phyloP scores from a whole-genome alignment of 2,329 filamentous ascomycete genomes.

The Incumbomyces lentus region DNA sequence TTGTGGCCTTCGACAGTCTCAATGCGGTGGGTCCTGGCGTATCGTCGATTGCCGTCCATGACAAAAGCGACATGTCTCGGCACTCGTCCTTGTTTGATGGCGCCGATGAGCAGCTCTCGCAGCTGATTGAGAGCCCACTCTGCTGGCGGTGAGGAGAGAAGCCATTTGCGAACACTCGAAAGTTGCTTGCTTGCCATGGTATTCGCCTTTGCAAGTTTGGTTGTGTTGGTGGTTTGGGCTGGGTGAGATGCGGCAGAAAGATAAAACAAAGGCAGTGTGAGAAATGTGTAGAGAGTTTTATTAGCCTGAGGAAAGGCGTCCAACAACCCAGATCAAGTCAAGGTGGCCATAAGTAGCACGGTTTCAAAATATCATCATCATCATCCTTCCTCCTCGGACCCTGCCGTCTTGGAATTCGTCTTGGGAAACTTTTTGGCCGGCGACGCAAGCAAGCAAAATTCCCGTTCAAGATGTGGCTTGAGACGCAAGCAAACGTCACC shows the following conservation, averaged over 20 bases:
- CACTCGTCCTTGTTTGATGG: constrained; percentile 79
- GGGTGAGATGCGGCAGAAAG: too few species aligned
- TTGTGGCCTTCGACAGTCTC: constrained; percentile 96
- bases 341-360: too few species aligned
- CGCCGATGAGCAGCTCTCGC: constrained; percentile 76
- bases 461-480: constrained; percentile 5
- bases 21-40: constrained; percentile 79
- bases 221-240: too few species aligned
- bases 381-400: too few species aligned
- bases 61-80: constrained; percentile 97
- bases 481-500: constrained; percentile 2
- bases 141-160: constrained; percentile 77
- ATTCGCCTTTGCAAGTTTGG: too few species aligned
- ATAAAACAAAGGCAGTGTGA: too few species aligned
- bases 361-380: background rate
- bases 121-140: constrained; percentile 77
- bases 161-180: constrained; percentile 52
- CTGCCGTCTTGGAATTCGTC: background rate
- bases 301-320: too few species aligned
- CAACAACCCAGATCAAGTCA: too few species aligned
- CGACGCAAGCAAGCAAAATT: too few species aligned
- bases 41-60: constrained; percentile 96
- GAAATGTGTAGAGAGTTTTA: too few species aligned
- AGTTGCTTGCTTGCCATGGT: constrained; percentile 8
- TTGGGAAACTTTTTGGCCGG: background rate